Evolutionary conservation across 169 alveolate genomes (phyloP).

Genomic region (Hepatocystis sp.): DNA sequence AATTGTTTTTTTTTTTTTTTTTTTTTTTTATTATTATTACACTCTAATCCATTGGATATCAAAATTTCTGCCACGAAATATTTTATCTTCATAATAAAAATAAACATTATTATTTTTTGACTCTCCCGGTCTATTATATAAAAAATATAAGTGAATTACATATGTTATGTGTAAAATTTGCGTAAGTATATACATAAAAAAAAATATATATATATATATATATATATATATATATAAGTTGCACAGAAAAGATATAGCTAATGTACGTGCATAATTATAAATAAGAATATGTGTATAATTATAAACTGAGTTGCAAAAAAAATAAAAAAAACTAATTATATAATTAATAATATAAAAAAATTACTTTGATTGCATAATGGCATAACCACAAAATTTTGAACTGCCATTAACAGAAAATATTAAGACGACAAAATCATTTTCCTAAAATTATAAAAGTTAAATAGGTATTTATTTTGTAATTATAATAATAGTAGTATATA

Average conservation of each 20-base stretch:
- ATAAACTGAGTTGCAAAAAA: neutral
- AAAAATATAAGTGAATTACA: too few species aligned
- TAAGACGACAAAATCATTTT: slow-evolving; percentile 79
- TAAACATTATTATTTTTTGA: slow-evolving; percentile 70
- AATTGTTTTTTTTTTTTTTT: neutral
- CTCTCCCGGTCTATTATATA: slow-evolving; percentile 80
- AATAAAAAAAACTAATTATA: neutral
- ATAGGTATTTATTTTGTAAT: too few species aligned
- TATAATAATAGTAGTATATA: too few species aligned
- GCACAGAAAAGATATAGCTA: neutral
- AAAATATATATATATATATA: neutral
- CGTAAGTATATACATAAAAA: too few species aligned
- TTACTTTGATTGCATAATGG: slow-evolving; percentile 80
- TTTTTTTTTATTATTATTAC: slow-evolving; percentile 8
- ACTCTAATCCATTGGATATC: slow-evolving; percentile 82
- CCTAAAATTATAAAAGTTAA: too few species aligned
- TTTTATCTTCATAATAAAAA: slow-evolving; percentile 75
- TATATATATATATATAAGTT: neutral
- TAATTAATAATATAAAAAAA: neutral
- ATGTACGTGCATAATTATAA: too few species aligned
- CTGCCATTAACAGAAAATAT: slow-evolving; percentile 82
- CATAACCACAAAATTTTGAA: slow-evolving; percentile 82
- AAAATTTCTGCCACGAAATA: slow-evolving; percentile 80
- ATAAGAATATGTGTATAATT: too few species aligned
- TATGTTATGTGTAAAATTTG: too few species aligned